phyloP scores from a whole-genome alignment of 2,329 filamentous ascomycete species.

The Colletotrichum sp. region DNA sequence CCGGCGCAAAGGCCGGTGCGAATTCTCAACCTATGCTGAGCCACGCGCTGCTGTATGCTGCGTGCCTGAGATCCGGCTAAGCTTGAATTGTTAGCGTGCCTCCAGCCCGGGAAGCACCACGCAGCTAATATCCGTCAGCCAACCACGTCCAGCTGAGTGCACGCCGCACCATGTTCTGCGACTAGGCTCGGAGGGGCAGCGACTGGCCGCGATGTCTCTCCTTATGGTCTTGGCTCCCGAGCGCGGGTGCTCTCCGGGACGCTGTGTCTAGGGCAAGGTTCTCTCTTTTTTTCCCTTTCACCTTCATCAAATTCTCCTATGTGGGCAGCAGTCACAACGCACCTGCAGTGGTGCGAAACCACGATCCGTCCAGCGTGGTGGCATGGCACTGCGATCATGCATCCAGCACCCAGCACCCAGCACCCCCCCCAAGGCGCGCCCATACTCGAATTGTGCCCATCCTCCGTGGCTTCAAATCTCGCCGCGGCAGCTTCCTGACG shows the following conservation, averaged over 20 bases:
- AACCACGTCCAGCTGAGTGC: neutral
- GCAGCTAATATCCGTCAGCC: neutral
- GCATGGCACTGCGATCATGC: neutral
- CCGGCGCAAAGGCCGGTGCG: neutral
- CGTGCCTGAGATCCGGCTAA: constrained; percentile 2
- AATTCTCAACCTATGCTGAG: neutral
- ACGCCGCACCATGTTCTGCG: neutral
- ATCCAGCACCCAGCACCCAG: neutral
- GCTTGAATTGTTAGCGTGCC: constrained; percentile 19
- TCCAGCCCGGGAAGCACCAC: neutral
- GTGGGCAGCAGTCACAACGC: neutral
- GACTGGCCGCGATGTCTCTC: neutral
- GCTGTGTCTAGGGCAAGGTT: neutral
- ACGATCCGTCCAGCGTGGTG: neutral
- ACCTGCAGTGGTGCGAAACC: constrained; percentile 13
- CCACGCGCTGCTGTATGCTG: neutral
- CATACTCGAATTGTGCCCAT: constrained; percentile 15
- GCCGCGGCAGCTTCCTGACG: neutral
- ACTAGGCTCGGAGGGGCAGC: neutral
- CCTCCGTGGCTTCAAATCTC: neutral
- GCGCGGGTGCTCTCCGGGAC: constrained; percentile 10
- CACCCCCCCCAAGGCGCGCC: neutral
- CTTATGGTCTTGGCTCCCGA: neutral
- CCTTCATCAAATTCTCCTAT: neutral
- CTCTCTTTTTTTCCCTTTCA: neutral